A percentile compares a stretch with the other conserved stretches of the same genome.
Evolutionary conservation across 2,329 filamentous ascomycete genomes (phyloP).

Genomic region (Calonectria henricotiae): DNA sequence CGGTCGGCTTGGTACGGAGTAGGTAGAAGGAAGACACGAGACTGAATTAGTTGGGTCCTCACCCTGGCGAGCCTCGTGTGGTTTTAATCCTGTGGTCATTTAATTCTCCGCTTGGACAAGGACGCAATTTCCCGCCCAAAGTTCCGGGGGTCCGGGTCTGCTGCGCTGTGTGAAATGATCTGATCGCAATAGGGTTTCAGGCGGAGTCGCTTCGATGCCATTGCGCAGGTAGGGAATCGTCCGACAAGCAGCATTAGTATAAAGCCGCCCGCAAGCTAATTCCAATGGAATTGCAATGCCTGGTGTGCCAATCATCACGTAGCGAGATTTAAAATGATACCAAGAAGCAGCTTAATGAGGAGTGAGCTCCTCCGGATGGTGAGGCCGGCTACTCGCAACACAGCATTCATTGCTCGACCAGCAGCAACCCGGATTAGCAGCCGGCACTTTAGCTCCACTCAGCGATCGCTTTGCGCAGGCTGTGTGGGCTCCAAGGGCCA

Average conservation of each 20-base stretch:
- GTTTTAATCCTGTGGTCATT: conserved; percentile 40
- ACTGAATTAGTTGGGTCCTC: conserved; percentile 17
- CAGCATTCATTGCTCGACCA: conserved; percentile 38
- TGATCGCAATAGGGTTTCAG: conserved; percentile 13
- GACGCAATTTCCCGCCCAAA: conserved; percentile 28
- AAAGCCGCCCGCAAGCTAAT: conserved; percentile 28
- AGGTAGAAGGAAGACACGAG: conserved; percentile 30
- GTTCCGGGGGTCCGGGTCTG: conserved; percentile 32
- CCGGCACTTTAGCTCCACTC: conserved; percentile 44
- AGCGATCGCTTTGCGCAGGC: conserved; percentile 37
- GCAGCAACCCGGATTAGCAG: conserved; percentile 28
- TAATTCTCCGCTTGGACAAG: conserved; percentile 32
- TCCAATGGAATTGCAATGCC: background rate
- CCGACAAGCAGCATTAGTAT: conserved; percentile 28
- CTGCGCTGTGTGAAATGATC: conserved; percentile 31
- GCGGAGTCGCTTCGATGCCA: conserved; percentile 20
- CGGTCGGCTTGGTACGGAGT: background rate
- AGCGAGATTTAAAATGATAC: conserved; percentile 33
- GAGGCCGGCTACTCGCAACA: conserved; percentile 37
- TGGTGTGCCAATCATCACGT: background rate
- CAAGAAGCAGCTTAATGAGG: conserved; percentile 44
- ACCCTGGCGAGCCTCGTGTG: conserved; percentile 4
- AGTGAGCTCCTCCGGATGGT: conserved; percentile 39
- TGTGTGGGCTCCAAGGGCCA: conserved; percentile 39
- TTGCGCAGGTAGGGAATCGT: conserved; percentile 28